phyloP scores from a whole-genome alignment of 1,139 yeast species.

The Petasospora rhodanensis region DNA sequence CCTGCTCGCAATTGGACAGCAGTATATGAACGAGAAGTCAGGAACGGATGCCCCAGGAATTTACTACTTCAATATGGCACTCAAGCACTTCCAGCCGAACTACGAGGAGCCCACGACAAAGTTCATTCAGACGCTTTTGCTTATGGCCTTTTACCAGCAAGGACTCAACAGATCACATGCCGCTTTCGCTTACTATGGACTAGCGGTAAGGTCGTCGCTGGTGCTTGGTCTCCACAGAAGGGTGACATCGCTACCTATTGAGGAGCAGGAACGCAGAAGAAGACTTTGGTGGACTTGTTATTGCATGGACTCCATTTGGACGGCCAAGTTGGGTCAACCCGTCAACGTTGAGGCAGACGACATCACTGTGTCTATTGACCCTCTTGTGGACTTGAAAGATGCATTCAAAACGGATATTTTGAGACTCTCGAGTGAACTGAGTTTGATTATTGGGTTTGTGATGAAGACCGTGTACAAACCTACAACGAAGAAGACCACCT shows the following conservation, averaged over 20 bases:
- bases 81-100: conserved; percentile 37
- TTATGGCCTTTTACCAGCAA: conserved; percentile 45
- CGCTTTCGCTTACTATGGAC: conserved; percentile 45
- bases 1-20: conserved; percentile 32
- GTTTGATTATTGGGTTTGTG: conserved; percentile 16
- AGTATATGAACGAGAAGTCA: conserved; percentile 28
- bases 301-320: conserved; percentile 47
- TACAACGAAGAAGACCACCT: conserved; percentile 15
- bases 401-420: conserved; percentile 28
- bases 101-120: conserved; percentile 38
- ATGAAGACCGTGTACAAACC: conserved; percentile 22
- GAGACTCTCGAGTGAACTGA: conserved; percentile 12
- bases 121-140: conserved; percentile 41
- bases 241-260: conserved; percentile 20
- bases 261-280: conserved; percentile 38
- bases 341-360: conserved; percentile 46
- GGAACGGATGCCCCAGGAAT: conserved; percentile 28
- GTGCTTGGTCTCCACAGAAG: conserved; percentile 44
- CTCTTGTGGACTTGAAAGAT: conserved; percentile 35
- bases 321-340: conserved; percentile 42
- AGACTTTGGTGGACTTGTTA: conserved; percentile 54
- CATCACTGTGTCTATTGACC: conserved; percentile 44
- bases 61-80: conserved; percentile 35
- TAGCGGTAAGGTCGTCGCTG: conserved; percentile 44
- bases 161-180: conserved; percentile 46